phyloP scores from a whole-genome alignment of 768 basidiomycete genomes.

The Suillus sp. region DNA sequence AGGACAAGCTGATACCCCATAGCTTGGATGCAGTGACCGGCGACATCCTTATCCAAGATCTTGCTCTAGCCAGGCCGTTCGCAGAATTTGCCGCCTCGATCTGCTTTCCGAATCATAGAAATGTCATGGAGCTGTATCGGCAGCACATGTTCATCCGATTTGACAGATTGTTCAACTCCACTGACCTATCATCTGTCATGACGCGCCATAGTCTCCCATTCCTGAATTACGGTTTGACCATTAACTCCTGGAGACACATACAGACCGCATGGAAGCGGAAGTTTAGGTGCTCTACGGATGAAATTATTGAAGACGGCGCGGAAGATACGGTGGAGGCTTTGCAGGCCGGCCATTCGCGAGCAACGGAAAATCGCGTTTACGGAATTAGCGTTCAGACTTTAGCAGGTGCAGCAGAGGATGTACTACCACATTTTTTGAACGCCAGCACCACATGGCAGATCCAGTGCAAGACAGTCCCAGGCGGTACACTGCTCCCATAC shows the following conservation, averaged over 20 bases:
- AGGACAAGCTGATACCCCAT: constrained; percentile 32
- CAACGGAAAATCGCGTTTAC: constrained; percentile 31
- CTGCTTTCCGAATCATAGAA: no score
- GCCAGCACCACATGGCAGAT: constrained; percentile 26
- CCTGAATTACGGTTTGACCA: constrained; percentile 11
- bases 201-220: no score
- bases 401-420: constrained; percentile 23
- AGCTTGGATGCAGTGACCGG: constrained; percentile 24
- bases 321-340: constrained; percentile 22
- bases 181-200: constrained; percentile 8
- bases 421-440: constrained; percentile 27
- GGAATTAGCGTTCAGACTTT: constrained; percentile 30
- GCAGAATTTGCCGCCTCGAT: constrained; percentile 16
- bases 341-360: constrained; percentile 28
- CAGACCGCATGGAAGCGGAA: constrained; percentile 25
- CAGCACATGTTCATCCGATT: constrained; percentile 20
- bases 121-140: background rate
- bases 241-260: constrained; percentile 25
- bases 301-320: constrained; percentile 10
- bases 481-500: constrained; percentile 11
- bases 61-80: constrained; percentile 24
- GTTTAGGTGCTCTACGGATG: background rate
- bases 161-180: constrained; percentile 16
- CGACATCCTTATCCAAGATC: constrained; percentile 31
- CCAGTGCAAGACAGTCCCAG: constrained; percentile 23